Base-by-base conservation (phyloP, 352 stramenopile genomes). In the Phytophthora niederhauseri region DNA sequence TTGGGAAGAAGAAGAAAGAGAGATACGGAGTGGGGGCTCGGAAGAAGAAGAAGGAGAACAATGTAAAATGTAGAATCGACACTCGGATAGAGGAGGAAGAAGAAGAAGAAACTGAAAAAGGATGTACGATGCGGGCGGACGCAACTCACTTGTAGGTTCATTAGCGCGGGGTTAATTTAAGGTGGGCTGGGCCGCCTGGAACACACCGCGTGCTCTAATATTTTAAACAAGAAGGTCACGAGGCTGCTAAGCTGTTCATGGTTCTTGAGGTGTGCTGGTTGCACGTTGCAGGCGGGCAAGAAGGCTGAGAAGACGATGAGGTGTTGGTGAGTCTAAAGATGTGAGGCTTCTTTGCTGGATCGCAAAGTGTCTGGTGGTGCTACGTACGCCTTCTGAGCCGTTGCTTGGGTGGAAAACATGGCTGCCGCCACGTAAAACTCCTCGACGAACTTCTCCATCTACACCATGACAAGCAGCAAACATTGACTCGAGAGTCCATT, bases 371-470 rank as follows among this genome's bases (percentile, higher is more conserved):
- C n/a, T n/a, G n/a, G n/a, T n/a, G n/a, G n/a, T 41, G 19, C 7
- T 11, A 71, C 81, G 55, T 73, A 89, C 83, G 41, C 34, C 61
- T 75, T 78, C 28, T 92, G 84, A 0, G 76, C 59, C 7, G 68
- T 52, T 0, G 64, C 63, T 36, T 90, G 82, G 1, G 77, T 62
- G 7, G 75, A 70, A 57, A 89, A 89, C 30, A 63, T 77, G 4
- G 84, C 79, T 0, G 84, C 77, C 3, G 78, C 77, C 3, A 89
- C 66, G 66, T 90, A 88, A 52, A 92, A 89, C 17, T 92, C 82
- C 30, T 81, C 60, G 6, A 92, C 71, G 22, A 92, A 89, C 50
- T 78, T 76, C 17, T 87, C 60, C 62, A 91, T 79, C 82, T 91
- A 24, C 24, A 53, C 17, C 17, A 12, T 24, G 57, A 26, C n/a